These are phyloP conservation scores for Lactarius deliciosus DNA, from an alignment of 768 basidiomycete species.

Conservation along the genomic window DNA sequence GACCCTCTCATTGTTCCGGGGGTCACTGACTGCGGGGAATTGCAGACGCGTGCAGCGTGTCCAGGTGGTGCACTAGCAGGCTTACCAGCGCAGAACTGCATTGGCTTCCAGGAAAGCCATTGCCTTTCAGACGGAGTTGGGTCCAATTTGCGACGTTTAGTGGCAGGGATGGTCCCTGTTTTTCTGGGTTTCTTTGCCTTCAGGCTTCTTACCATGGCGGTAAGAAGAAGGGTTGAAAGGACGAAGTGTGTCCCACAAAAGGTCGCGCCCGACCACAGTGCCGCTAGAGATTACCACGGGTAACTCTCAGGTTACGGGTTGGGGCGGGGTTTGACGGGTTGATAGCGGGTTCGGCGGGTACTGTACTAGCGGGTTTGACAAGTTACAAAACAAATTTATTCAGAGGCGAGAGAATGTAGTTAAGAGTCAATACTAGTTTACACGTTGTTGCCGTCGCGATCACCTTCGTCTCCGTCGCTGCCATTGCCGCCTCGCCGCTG, in stretches of 20 bases:
- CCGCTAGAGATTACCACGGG: no score
- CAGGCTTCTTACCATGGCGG: not conserved
- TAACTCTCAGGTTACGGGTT: no score
- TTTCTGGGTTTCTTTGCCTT: conserved; percentile 2
- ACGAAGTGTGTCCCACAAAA: not conserved
- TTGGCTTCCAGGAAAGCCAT: conserved; percentile 17
- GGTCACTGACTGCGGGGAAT: conserved; percentile 2
- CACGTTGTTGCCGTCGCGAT: no score
- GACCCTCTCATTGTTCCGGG: conserved; percentile 3
- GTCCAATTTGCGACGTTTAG: not conserved
- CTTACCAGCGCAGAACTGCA: conserved; percentile 17
- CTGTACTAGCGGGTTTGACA: no score
- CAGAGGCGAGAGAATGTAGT: no score
- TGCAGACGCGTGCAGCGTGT: not conserved
- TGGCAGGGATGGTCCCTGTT: not conserved
- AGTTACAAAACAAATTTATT: no score
- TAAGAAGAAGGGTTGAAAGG: not conserved
- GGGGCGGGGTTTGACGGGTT: no score
- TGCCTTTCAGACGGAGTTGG: not conserved
- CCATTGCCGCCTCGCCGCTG: no score
- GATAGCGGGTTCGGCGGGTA: no score
- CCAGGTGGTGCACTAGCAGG: not conserved
- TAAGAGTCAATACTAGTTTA: no score
- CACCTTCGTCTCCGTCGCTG: no score
- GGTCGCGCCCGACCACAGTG: not conserved